Conservation (phyloP, 345 rosid genomes). For the Arabis alpina region DNA sequence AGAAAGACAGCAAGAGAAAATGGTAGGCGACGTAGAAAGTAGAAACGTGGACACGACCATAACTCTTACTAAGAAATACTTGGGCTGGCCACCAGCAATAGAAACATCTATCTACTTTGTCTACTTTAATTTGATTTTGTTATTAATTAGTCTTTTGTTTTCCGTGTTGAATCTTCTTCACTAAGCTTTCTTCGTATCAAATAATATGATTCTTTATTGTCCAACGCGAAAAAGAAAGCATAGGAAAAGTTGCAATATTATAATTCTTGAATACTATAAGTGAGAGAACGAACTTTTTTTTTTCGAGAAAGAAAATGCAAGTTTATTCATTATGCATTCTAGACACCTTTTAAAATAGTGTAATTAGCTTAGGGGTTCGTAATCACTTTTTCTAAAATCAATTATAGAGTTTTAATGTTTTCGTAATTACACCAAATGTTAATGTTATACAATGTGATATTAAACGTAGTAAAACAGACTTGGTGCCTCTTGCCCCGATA, state of each 20-base stretch:
- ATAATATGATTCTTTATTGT: neutral
- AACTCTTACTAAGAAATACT: neutral
- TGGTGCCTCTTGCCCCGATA: too few species aligned
- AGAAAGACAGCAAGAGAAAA: slow-evolving; percentile 4
- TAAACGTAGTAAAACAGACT: too few species aligned
- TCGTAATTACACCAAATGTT: too few species aligned
- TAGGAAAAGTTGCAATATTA: neutral
- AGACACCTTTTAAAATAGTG: too few species aligned
- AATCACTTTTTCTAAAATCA: too few species aligned
- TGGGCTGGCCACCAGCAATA: slow-evolving; percentile 30
- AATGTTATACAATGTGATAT: too few species aligned
- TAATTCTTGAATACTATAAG: neutral
- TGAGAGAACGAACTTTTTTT: neutral
- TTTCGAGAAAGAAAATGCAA: too few species aligned
- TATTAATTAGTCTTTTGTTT: neutral
- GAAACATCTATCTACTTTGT: neutral
- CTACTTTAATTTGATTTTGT: neutral
- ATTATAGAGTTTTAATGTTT: too few species aligned
- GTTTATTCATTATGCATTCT: too few species aligned
- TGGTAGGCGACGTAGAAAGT: slow-evolving; percentile 4
- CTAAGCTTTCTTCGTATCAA: slow-evolving; percentile 1
- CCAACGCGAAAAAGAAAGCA: neutral
- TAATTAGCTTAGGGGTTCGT: too few species aligned
- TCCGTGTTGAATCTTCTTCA: slow-evolving; percentile 7
- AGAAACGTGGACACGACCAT: slow-evolving; percentile 38